Conservation (phyloP, 768 basidiomycete species). For the Kwoniella sp. region DNA sequence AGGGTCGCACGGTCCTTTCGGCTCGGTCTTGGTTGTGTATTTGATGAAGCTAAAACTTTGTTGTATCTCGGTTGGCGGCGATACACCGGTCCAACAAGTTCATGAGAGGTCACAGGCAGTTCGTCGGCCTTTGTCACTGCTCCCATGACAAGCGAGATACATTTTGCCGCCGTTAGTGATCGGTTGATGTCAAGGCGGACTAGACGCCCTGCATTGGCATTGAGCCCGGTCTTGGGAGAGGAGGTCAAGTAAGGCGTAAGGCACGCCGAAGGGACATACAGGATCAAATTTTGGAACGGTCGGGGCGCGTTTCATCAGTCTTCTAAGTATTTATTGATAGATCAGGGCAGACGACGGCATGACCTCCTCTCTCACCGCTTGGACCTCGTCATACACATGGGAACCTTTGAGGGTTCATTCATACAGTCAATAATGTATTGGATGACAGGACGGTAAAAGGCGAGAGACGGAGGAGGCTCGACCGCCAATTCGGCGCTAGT, state of each 20-base stretch:
- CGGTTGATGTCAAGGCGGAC: neutral
- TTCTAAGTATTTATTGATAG: neutral
- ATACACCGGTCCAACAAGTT: too few relatives aligned
- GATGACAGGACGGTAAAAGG: too few relatives aligned
- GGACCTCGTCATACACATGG: neutral
- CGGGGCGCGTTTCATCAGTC: neutral
- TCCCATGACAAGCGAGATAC: too few relatives aligned
- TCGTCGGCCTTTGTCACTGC: neutral
- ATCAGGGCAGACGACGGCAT: neutral
- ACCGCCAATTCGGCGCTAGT: too few relatives aligned
- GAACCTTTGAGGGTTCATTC: too few relatives aligned
- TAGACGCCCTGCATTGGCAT: neutral
- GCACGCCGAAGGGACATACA: too few relatives aligned
- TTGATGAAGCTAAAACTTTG: neutral
- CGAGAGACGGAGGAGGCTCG: too few relatives aligned
- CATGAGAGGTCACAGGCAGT: too few relatives aligned
- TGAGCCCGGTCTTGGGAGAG: too few relatives aligned
- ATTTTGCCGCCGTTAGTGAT: too few relatives aligned
- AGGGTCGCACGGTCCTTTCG: neutral
- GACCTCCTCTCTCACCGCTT: neutral
- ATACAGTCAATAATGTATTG: too few relatives aligned
- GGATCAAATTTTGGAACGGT: neutral
- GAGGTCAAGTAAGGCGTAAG: too few relatives aligned
- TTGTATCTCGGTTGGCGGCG: neutral
- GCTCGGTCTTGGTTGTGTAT: neutral